These are phyloP conservation scores for Fusarium nygamai DNA, from an alignment of 2,329 filamentous ascomycete species.

Conservation along the genomic window DNA sequence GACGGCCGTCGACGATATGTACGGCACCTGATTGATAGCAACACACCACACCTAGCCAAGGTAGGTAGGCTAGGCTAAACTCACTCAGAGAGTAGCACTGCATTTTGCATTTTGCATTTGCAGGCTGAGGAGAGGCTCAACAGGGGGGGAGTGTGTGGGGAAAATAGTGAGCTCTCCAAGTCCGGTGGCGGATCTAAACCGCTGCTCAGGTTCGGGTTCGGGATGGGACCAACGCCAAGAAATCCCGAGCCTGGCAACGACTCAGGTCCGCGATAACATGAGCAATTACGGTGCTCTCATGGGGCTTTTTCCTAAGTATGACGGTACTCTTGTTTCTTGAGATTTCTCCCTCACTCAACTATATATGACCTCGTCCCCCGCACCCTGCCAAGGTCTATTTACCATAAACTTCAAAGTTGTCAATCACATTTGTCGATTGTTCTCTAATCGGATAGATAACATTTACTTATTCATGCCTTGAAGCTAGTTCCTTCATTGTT, in stretches of 20 bases:
- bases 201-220: slow-evolving; percentile 21
- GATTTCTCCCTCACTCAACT: slow-evolving; percentile 13
- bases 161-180: slow-evolving; percentile 10
- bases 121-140: slow-evolving; percentile 17
- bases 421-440: slow-evolving; percentile 15
- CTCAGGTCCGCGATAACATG: slow-evolving; percentile 21
- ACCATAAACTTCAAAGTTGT: slow-evolving; percentile 4
- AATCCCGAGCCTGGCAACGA: slow-evolving; percentile 29
- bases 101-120: not conserved
- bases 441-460: slow-evolving; percentile 3
- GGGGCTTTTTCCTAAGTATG: not conserved
- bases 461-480: not conserved
- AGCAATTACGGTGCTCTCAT: not conserved
- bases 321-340: slow-evolving; percentile 10
- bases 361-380: slow-evolving; percentile 41
- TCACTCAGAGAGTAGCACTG: not conserved
- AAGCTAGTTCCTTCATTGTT: not conserved
- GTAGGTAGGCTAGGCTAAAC: not conserved
- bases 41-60: slow-evolving; percentile 9
- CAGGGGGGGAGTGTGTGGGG: slow-evolving; percentile 19
- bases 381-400: slow-evolving; percentile 25
- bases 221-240: slow-evolving; percentile 32
- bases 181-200: slow-evolving; percentile 37
- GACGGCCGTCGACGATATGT: slow-evolving; percentile 7
- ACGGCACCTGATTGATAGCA: slow-evolving; percentile 18